Conservation (phyloP, 495 filamentous ascomycete species). For the Baudoinia panamericana region DNA sequence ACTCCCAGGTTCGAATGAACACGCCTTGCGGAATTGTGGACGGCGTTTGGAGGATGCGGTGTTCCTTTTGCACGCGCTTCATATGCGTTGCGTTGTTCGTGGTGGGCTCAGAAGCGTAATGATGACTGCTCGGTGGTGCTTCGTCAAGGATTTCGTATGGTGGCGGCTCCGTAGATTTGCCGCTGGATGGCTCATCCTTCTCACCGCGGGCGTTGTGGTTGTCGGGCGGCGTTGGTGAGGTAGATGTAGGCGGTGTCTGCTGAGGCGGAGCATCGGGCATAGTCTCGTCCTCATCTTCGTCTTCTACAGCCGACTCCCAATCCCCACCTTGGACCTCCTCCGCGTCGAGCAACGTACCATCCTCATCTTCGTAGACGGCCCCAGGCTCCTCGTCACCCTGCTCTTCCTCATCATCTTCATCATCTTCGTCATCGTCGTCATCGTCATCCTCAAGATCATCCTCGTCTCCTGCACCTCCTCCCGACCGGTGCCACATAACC, state of each 20-base stretch:
- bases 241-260: conserved; percentile 11
- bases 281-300: conserved; percentile 25
- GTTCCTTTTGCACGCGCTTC: conserved; percentile 42
- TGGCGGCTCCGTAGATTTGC: conserved; percentile 3
- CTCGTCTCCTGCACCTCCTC: conserved; percentile 1
- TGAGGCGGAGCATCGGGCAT: conserved; percentile 8
- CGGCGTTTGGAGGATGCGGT: conserved; percentile 38
- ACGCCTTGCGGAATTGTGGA: conserved; percentile 42
- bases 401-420: conserved; percentile 21
- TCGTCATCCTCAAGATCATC: conserved; percentile 18
- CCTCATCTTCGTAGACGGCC: conserved; percentile 22
- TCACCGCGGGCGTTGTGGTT: background rate
- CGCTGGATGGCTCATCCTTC: too few relatives aligned
- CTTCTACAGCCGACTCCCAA: conserved; percentile 30
- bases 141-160: conserved; percentile 35
- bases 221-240: conserved; percentile 2
- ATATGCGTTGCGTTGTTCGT: conserved; percentile 22
- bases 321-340: conserved; percentile 22
- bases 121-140: conserved; percentile 36
- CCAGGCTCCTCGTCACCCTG: conserved; percentile 8
- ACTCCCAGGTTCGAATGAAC: conserved; percentile 47
- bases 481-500: background rate
- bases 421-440: conserved; percentile 25
- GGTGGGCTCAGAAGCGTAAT: conserved; percentile 26
- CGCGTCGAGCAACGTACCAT: conserved; percentile 17